A percentile compares a stretch with the other conserved stretches of the same genome.
Evolutionary conservation across 129 eudicot species (phyloP).

Genomic region (Scalesia atractyloides): DNA sequence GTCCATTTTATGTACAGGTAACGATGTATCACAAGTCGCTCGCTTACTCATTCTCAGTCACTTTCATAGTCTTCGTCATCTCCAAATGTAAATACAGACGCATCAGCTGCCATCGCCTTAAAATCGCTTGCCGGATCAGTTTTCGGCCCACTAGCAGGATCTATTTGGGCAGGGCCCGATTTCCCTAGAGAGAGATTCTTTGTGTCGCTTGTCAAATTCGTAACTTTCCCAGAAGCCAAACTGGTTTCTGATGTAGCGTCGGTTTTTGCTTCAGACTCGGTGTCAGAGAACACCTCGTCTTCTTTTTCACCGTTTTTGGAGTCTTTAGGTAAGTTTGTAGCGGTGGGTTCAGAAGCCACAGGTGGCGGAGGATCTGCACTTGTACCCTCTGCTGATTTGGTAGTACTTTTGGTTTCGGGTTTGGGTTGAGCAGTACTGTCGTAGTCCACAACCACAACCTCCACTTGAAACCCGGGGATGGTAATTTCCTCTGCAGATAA

Average conservation of each 20-base stretch:
- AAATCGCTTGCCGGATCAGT: conserved; percentile 60
- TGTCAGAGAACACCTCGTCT: conserved; percentile 78
- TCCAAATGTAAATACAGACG: conserved; percentile 89
- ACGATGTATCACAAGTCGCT: not conserved
- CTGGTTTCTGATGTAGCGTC: conserved; percentile 36
- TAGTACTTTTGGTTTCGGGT: conserved; percentile 41
- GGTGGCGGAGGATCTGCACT: conserved; percentile 32
- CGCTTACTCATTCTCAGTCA: conserved; percentile 39
- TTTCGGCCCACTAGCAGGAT: conserved; percentile 28
- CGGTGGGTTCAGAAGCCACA: conserved; percentile 32
- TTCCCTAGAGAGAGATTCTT: conserved; percentile 61
- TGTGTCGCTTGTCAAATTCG: conserved; percentile 48
- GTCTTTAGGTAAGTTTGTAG: conserved; percentile 38
- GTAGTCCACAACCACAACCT: conserved; percentile 82
- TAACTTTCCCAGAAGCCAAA: conserved; percentile 40
- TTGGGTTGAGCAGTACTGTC: conserved; percentile 46
- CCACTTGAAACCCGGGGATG: conserved; percentile 94
- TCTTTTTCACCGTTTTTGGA: conserved; percentile 55
- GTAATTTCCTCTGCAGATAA: conserved; percentile 71
- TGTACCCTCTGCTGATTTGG: conserved; percentile 45
- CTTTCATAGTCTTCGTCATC: conserved; percentile 94
- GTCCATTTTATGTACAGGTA: conserved; percentile 43
- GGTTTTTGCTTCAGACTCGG: conserved; percentile 50
- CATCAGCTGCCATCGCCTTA: conserved; percentile 96
- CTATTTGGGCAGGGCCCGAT: conserved; percentile 26